These are phyloP conservation scores for Paecilomyces niveus DNA, from an alignment of 2,329 filamentous ascomycete species.

Conservation along the genomic window DNA sequence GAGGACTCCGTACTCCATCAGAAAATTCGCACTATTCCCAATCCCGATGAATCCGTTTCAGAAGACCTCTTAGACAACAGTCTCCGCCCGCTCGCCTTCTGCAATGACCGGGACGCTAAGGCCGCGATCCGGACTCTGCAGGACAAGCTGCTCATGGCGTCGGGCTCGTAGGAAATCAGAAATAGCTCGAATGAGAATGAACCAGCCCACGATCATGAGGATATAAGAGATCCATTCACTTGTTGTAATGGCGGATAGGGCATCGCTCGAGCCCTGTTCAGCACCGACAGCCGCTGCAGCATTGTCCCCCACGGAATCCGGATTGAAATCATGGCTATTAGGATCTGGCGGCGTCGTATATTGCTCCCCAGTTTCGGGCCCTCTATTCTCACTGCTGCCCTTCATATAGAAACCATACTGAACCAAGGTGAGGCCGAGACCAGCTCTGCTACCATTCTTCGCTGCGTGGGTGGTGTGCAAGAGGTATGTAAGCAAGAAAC, in stretches of 20 bases:
- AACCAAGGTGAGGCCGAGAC: constrained; percentile 88
- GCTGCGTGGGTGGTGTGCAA: constrained; percentile 96
- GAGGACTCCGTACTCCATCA: constrained; percentile 4
- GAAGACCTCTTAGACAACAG: constrained; percentile 53
- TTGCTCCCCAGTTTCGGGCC: constrained; percentile 31
- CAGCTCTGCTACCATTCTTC: constrained; percentile 92
- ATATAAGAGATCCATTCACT: constrained; percentile 87
- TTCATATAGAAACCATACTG: constrained; percentile 98
- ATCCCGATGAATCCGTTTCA: background rate
- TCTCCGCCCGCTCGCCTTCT: constrained; percentile 72
- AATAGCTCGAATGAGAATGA: constrained; percentile 88
- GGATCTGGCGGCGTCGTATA: constrained; percentile 69
- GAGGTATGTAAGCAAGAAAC: constrained; percentile 95
- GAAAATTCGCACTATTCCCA: background rate
- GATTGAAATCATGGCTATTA: constrained; percentile 83
- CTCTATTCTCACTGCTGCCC: constrained; percentile 43
- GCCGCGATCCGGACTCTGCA: constrained; percentile 87
- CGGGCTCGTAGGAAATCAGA: constrained; percentile 83
- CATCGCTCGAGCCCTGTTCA: constrained; percentile 25
- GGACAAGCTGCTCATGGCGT: constrained; percentile 83
- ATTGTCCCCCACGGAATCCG: constrained; percentile 54
- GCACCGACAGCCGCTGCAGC: constrained; percentile 21
- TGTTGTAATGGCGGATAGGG: constrained; percentile 55
- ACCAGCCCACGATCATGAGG: constrained; percentile 97
- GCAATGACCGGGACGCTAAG: constrained; percentile 80